phyloP scores from a whole-genome alignment of 441 rosid species.

The Omphalea diandra region DNA sequence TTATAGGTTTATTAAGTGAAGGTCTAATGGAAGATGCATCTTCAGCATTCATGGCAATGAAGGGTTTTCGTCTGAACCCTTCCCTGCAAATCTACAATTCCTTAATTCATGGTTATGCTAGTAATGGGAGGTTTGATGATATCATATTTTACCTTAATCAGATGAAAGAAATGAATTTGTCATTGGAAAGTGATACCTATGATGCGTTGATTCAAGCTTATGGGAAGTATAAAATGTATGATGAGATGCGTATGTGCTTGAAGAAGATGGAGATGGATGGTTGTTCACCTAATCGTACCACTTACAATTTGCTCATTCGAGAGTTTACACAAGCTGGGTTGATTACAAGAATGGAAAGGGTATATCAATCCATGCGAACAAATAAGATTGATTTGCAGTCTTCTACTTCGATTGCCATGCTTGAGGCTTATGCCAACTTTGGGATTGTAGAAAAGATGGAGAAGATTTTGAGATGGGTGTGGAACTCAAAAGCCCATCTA shows the following conservation, averaged over 20 bases:
- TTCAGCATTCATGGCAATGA: slow-evolving; percentile 47
- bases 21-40: slow-evolving; percentile 50
- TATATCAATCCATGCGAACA: slow-evolving; percentile 38
- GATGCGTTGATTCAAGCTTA: slow-evolving; percentile 64
- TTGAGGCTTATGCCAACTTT: slow-evolving; percentile 60
- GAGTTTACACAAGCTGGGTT: slow-evolving; percentile 61
- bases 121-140: slow-evolving; percentile 48
- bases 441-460: slow-evolving; percentile 65
- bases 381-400: slow-evolving; percentile 53
- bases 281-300: slow-evolving; percentile 48
- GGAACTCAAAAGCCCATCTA: slow-evolving; percentile 34
- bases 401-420: slow-evolving; percentile 52
- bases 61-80: slow-evolving; percentile 36
- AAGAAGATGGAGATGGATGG: slow-evolving; percentile 60
- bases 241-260: slow-evolving; percentile 35
- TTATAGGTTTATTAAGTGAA: slow-evolving; percentile 47
- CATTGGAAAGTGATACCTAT: slow-evolving; percentile 47
- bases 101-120: slow-evolving; percentile 51
- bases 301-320: slow-evolving; percentile 63
- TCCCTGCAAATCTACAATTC: slow-evolving; percentile 54
- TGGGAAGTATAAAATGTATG: slow-evolving; percentile 38
- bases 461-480: slow-evolving; percentile 36
- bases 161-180: slow-evolving; percentile 44
- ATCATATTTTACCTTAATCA: slow-evolving; percentile 43
- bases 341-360: slow-evolving; percentile 61